Evolutionary conservation across 1,139 yeast species (phyloP).

Genomic region (Saccharomycopsis hybrid): DNA sequence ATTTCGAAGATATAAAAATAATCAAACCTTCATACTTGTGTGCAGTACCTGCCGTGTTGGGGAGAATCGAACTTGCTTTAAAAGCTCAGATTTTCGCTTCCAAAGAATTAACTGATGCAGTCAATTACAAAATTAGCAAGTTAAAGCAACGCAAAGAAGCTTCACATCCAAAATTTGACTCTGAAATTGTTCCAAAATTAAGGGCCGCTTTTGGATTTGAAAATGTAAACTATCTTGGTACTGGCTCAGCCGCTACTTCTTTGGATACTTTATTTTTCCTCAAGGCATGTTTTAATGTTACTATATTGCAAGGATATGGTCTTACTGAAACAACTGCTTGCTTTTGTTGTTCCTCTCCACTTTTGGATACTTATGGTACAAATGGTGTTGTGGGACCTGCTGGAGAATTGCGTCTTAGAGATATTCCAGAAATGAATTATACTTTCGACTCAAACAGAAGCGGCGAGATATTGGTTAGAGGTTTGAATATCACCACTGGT

Average conservation of each 20-base stretch:
- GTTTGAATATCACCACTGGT: conserved; percentile 41
- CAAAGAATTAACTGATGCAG: conserved; percentile 24
- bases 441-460: conserved; percentile 34
- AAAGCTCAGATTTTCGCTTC: conserved; percentile 31
- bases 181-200: conserved; percentile 29
- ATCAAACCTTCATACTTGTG: conserved; percentile 39
- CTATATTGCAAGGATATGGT: conserved; percentile 49
- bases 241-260: conserved; percentile 51
- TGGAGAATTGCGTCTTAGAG: conserved; percentile 43
- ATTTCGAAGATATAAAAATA: conserved; percentile 40
- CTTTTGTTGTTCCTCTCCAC: conserved; percentile 43
- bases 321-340: conserved; percentile 46
- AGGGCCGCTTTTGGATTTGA: conserved; percentile 40
- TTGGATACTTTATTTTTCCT: conserved; percentile 40
- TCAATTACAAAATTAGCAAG: conserved; percentile 16
- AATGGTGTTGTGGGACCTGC: conserved; percentile 48
- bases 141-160: conserved; percentile 36
- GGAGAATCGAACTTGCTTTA: conserved; percentile 44
- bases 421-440: conserved; percentile 47
- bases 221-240: conserved; percentile 31
- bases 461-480: conserved; percentile 36
- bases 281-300: conserved; percentile 41
- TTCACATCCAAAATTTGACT: conserved; percentile 27
- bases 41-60: conserved; percentile 47
- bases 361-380: conserved; percentile 11